These are phyloP conservation scores for Rhodomyrtus tomentosa DNA, from an alignment of 345 rosid genomes.

Conservation along the genomic window DNA sequence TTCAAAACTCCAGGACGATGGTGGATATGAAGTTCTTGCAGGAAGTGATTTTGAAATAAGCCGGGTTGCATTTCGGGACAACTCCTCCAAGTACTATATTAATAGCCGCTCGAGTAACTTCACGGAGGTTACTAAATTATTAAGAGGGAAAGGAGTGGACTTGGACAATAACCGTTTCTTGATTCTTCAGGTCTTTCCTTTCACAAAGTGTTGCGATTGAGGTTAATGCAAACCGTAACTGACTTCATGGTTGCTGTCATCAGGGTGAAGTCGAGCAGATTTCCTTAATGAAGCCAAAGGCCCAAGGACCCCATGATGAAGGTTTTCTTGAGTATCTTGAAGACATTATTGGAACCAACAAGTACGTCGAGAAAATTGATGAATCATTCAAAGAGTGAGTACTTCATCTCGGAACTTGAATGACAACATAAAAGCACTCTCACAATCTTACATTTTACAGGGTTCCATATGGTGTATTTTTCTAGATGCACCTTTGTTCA, in stretches of 20 bases:
- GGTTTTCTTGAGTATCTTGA: conserved; percentile 96
- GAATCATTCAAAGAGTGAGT: conserved; percentile 76
- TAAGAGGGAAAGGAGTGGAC: conserved; percentile 96
- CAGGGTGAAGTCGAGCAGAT: conserved; percentile 99
- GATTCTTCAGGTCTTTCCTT: conserved; percentile 72
- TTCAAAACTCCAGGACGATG: conserved; percentile 54
- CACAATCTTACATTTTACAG: not conserved
- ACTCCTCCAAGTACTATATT: conserved; percentile 89
- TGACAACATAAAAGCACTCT: not conserved
- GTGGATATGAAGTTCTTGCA: conserved; percentile 65
- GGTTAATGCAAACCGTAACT: not conserved
- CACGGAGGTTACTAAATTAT: conserved; percentile 81
- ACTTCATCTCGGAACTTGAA: not conserved
- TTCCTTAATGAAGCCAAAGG: conserved; percentile 95
- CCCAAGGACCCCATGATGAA: conserved; percentile 97
- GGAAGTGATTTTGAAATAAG: conserved; percentile 90
- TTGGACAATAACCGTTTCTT: conserved; percentile 97
- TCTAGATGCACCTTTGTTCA: not conserved
- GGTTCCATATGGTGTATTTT: not conserved
- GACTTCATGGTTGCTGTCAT: conserved; percentile 6
- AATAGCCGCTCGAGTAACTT: conserved; percentile 78
- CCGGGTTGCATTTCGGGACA: conserved; percentile 87
- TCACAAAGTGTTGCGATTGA: not conserved
- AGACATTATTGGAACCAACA: conserved; percentile 90
- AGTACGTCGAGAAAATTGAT: conserved; percentile 88